A percentile compares a stretch with the other conserved stretches of the same genome.
Conservation (phyloP, 2,329 filamentous ascomycete genomes). For the Cladosporium velox region DNA sequence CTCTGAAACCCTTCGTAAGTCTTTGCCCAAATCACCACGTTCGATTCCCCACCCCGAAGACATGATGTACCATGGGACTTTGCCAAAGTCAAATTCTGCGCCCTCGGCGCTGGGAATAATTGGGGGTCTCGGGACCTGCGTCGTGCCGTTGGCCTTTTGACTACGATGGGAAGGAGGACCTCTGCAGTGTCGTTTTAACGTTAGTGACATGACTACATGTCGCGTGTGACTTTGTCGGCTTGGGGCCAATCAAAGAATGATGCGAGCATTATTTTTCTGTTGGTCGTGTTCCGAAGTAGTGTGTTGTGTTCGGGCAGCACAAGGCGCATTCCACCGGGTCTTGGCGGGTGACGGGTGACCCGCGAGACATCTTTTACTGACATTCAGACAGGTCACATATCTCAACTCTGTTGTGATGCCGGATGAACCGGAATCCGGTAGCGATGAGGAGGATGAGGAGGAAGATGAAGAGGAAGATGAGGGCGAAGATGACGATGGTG, state of each 20-base stretch:
- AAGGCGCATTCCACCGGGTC: neutral
- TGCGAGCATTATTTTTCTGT: neutral
- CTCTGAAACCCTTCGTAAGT: conserved; percentile 80
- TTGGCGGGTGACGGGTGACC: neutral
- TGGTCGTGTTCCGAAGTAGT: neutral
- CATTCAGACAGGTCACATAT: conserved; percentile 47
- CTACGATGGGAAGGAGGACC: conserved; percentile 1
- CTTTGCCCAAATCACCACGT: conserved; percentile 13
- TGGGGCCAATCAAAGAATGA: neutral
- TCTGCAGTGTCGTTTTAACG: neutral
- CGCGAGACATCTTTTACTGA: conserved; percentile 1
- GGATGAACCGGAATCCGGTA: conserved; percentile 41
- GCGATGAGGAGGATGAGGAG: conserved; percentile 30
- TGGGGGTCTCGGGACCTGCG: conserved; percentile 1
- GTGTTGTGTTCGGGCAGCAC: neutral
- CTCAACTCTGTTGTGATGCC: conserved; percentile 55
- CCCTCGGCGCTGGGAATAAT: neutral
- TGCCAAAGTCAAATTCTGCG: conserved; percentile 13
- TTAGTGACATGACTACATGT: neutral
- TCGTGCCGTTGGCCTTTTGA: conserved; percentile 1
- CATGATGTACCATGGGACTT: conserved; percentile 8
- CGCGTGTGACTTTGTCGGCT: neutral
- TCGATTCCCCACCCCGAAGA: neutral
- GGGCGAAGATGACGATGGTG: conserved; percentile 28
- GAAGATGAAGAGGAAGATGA: conserved; percentile 27